Percentiles rank a stretch among this genome's conserved stretches.
phyloP scores from a whole-genome alignment of 305 asterid genomes.

The Petunia hybrid region DNA sequence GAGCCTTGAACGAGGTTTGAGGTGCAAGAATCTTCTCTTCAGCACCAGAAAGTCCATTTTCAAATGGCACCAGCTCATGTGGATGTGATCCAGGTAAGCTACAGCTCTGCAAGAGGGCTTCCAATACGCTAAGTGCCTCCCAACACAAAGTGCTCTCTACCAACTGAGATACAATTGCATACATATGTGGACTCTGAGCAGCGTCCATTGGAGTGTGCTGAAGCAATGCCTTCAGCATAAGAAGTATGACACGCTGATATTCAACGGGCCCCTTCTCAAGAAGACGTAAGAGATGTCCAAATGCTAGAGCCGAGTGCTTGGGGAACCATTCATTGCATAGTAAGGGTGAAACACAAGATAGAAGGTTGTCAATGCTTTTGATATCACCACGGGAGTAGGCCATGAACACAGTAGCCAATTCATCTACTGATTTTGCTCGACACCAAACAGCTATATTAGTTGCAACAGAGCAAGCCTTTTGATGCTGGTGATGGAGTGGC shows the following conservation, averaged over 20 bases:
- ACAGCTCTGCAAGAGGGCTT: conserved; percentile 98
- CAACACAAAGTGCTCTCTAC: conserved; percentile 97
- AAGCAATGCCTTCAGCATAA: conserved; percentile 91
- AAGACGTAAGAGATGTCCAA: conserved; percentile 90
- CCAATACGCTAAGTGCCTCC: conserved; percentile 99
- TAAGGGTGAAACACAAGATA: conserved; percentile 94
- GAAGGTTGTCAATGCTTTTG: conserved; percentile 81
- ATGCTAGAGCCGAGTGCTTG: conserved; percentile 88
- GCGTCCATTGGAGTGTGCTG: conserved; percentile 99
- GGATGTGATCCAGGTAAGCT: conserved; percentile 91
- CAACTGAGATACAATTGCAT: conserved; percentile 93
- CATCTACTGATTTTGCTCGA: conserved; percentile 82
- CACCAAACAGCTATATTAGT: conserved; percentile 89
- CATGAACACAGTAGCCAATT: conserved; percentile 82
- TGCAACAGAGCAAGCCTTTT: conserved; percentile 85
- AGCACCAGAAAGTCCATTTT: conserved; percentile 71
- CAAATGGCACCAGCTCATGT: conserved; percentile 64
- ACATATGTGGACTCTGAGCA: conserved; percentile 98
- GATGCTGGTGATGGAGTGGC: conserved; percentile 70
- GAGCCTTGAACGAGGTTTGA: conserved; percentile 92
- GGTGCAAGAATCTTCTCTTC: conserved; percentile 85
- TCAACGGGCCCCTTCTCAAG: conserved; percentile 94
- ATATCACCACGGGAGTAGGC: conserved; percentile 86
- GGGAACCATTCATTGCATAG: conserved; percentile 97
- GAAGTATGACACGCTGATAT: conserved; percentile 92